Evolutionary conservation across 179 eudicot genomes (phyloP).

Genomic region (Pouteria campechiana): DNA sequence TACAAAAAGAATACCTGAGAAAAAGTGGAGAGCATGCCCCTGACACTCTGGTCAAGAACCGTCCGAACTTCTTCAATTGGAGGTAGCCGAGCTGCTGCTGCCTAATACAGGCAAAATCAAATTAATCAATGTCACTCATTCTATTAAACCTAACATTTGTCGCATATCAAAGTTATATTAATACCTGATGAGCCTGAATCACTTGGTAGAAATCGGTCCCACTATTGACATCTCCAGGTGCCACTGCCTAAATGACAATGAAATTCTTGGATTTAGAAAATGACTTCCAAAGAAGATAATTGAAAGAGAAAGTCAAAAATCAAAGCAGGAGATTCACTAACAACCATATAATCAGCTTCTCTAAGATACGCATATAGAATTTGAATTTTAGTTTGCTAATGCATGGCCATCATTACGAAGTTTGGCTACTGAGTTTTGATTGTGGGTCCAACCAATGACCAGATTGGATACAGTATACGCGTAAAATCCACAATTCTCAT

Average conservation of each 20-base stretch:
- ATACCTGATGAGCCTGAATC: constrained; percentile 55
- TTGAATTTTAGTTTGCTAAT: too few relatives aligned
- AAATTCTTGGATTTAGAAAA: neutral
- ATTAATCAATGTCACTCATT: neutral
- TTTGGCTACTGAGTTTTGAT: too few relatives aligned
- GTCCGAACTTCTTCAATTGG: constrained; percentile 62
- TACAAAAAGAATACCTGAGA: constrained; percentile 38
- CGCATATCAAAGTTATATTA: neutral
- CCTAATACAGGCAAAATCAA: constrained; percentile 22
- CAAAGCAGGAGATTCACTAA: constrained; percentile 13
- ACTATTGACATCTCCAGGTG: constrained; percentile 18
- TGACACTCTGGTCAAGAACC: constrained; percentile 40
- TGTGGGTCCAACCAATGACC: too few relatives aligned
- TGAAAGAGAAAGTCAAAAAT: neutral
- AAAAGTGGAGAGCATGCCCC: constrained; percentile 85
- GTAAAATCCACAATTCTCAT: too few relatives aligned
- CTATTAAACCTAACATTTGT: neutral
- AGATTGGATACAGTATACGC: too few relatives aligned
- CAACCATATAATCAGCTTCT: too few relatives aligned
- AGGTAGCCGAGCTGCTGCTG: constrained; percentile 68
- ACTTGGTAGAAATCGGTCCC: constrained; percentile 27
- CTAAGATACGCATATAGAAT: too few relatives aligned
- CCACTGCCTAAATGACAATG: constrained; percentile 9
- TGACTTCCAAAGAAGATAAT: neutral
- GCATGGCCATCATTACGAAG: too few relatives aligned